These are phyloP conservation scores for Botryotinia calthae DNA, from an alignment of 2,329 filamentous ascomycete species.

Conservation along the genomic window DNA sequence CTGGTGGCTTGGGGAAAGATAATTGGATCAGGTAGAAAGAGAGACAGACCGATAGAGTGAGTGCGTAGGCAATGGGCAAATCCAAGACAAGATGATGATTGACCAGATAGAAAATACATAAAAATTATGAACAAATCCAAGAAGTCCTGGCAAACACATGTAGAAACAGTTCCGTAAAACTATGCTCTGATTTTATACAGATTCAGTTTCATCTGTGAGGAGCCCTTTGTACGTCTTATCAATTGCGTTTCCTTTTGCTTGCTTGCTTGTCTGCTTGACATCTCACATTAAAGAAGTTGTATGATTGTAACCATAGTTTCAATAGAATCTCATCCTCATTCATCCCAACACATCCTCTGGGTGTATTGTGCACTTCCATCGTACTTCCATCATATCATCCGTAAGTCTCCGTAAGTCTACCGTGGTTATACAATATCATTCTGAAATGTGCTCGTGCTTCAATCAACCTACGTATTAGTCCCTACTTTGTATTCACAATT, in stretches of 20 bases:
- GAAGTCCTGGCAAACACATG: background rate
- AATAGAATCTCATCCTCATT: background rate
- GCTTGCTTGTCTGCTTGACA: background rate
- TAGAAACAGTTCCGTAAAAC: background rate
- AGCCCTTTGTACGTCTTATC: background rate
- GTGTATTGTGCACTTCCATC: background rate
- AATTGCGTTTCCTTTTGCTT: constrained; percentile 8
- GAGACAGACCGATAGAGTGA: background rate
- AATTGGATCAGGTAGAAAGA: background rate
- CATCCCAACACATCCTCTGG: constrained; percentile 11
- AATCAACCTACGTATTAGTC: background rate
- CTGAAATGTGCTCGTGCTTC: constrained; percentile 3
- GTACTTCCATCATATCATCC: background rate
- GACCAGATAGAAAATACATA: background rate
- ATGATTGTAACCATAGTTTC: background rate
- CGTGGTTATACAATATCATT: constrained; percentile 6
- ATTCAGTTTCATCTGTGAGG: background rate
- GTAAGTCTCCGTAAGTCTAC: background rate
- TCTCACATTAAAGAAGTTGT: background rate
- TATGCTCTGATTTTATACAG: background rate
- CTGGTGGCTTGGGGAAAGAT: background rate
- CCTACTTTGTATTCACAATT: background rate
- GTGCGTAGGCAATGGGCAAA: background rate
- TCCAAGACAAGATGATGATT: background rate
- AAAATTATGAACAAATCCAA: background rate